Percentiles rank a stretch among this genome's conserved stretches.
Evolutionary conservation across 495 filamentous ascomycete genomes (phyloP).

Genomic region (Tuber brumale): DNA sequence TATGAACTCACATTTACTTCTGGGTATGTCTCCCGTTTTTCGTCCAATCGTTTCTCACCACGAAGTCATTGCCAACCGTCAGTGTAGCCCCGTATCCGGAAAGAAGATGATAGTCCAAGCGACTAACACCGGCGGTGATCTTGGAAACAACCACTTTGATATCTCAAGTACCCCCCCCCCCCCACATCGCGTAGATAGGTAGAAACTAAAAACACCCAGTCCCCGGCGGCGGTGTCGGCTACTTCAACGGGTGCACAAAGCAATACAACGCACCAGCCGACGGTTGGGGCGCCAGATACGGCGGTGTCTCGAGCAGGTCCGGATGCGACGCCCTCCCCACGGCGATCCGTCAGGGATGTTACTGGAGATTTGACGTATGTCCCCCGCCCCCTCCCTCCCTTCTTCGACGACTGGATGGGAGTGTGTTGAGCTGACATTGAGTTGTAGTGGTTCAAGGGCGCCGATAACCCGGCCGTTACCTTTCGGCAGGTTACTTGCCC

Average conservation of each 20-base stretch:
- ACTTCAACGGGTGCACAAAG: slow-evolving; percentile 57
- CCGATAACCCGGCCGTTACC: slow-evolving; percentile 56
- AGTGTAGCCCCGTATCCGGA: slow-evolving; percentile 45
- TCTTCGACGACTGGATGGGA: neutral
- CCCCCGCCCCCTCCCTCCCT: neutral
- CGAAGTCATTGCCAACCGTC: slow-evolving; percentile 44
- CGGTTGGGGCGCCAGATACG: slow-evolving; percentile 59
- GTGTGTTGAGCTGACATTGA: neutral
- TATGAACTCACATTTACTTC: slow-evolving; percentile 62
- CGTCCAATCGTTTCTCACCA: slow-evolving; percentile 10
- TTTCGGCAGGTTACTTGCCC: slow-evolving; percentile 58
- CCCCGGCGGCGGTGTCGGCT: slow-evolving; percentile 60
- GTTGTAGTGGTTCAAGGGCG: slow-evolving; percentile 51
- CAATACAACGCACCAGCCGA: slow-evolving; percentile 55
- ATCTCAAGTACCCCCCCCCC: slow-evolving; percentile 44
- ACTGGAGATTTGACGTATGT: slow-evolving; percentile 57
- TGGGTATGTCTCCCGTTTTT: slow-evolving; percentile 34
- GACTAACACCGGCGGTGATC: slow-evolving; percentile 58
- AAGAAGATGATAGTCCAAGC: slow-evolving; percentile 65
- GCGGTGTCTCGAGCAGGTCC: slow-evolving; percentile 50
- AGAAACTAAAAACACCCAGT: slow-evolving; percentile 39
- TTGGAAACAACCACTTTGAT: slow-evolving; percentile 58
- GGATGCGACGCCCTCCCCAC: slow-evolving; percentile 54
- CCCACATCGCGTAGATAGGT: neutral
- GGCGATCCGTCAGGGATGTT: slow-evolving; percentile 56